Evolutionary conservation across 2,329 filamentous ascomycete genomes (phyloP), one percentile per base, ranked within the genome.

Genomic region (Diaporthe humulicola): DNA sequence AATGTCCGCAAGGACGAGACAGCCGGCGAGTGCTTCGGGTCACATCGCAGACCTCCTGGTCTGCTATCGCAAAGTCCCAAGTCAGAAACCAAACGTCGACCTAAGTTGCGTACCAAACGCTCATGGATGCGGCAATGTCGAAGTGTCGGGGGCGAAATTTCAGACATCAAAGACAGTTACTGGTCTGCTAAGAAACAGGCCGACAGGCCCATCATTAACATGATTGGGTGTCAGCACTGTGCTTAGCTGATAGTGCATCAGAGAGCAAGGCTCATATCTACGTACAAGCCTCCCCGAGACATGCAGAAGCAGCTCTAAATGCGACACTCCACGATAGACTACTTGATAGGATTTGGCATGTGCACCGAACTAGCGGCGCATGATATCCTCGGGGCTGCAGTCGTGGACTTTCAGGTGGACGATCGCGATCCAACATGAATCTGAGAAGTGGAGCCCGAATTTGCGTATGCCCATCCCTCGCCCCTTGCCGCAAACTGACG

Each of bases 391-490:
- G 22, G 30, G n/a, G 38, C 58, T 45, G 38, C 45, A 9, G 61
- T 30, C 25, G 42, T 33, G 30, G 17, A 22, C 48, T 69, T 54
- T 30, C 17, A 69, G 25, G 15, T n/a, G n/a, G 64, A 30, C 48
- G 28, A 69, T 69, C 48, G 15, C 54, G 64, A 40, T 69, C 5
- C 48, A 28, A 69, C 30, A 40, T 69, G 48, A 54, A 54, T 33
- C 48, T 69, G 48, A 54, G n/a, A 40, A 28, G 48, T 69, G 64
- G 64, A n/a, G 45, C 28, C 38, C n/a, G 64, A 69, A 69, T 40
- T 54, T 54, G 64, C 33, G 7, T 14, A 40, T 28, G 30, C 15
- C 33, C 33, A 38, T 40, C 48, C 64, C 28, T 12, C 33, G 22
- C 48, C 64, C 48, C 48, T 69, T 38, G 64, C 22, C 30, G 28